Percentiles rank a stretch among this genome's conserved stretches.
These are phyloP conservation scores for Aspergillus awamori DNA, from an alignment of 2,329 filamentous ascomycete species.

Conservation along the genomic window DNA sequence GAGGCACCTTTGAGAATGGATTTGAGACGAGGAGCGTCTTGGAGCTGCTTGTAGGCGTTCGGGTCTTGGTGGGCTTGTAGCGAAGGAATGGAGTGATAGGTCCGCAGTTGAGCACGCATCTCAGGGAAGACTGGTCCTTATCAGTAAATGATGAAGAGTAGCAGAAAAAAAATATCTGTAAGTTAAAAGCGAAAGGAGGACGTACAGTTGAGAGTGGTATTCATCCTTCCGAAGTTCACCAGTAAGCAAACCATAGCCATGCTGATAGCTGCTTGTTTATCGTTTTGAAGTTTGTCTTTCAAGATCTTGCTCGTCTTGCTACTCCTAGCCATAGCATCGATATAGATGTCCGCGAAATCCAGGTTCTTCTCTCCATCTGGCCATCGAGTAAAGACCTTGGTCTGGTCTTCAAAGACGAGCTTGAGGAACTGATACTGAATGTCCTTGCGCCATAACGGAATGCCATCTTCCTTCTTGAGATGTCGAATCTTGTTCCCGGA, in stretches of 20 bases:
- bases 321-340: conserved; percentile 97
- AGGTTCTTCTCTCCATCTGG: conserved; percentile 76
- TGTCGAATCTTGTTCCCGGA: conserved; percentile 69
- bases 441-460: conserved; percentile 68
- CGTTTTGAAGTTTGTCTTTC: conserved; percentile 91
- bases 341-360: conserved; percentile 91
- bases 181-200: conserved; percentile 17
- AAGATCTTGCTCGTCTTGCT: conserved; percentile 99
- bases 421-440: conserved; percentile 68
- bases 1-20: conserved; percentile 96
- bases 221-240: conserved; percentile 98
- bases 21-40: conserved; percentile 93
- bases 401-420: conserved; percentile 64
- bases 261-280: conserved; percentile 87
- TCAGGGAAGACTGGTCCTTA: conserved; percentile 82
- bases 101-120: conserved; percentile 96
- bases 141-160: conserved; percentile 7
- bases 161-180: neutral
- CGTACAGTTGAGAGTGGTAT: conserved; percentile 95
- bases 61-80: conserved; percentile 93
- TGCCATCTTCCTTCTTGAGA: conserved; percentile 68
- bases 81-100: conserved; percentile 96
- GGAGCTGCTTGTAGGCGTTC: conserved; percentile 95
- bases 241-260: conserved; percentile 99
- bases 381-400: conserved; percentile 81